phyloP scores from a whole-genome alignment of 2,329 filamentous ascomycete species.

The Zymoseptoria passerinii region DNA sequence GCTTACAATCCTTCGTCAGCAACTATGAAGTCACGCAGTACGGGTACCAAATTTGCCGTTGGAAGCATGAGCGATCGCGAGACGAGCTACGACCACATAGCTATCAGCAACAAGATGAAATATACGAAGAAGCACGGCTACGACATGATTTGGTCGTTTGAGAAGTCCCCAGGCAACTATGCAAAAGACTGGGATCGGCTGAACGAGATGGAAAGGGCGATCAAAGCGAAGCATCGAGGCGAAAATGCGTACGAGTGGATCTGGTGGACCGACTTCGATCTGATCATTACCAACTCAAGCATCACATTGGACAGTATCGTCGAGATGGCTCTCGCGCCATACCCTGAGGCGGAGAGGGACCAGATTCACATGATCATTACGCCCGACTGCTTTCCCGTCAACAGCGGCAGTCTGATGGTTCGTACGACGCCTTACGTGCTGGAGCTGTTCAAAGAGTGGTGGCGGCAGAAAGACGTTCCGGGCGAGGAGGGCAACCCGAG shows the following conservation, averaged over 20 bases:
- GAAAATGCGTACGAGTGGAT: conserved; percentile 32
- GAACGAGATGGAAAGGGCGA: conserved; percentile 4
- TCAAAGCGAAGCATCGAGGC: conserved; percentile 27
- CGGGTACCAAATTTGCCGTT: not conserved
- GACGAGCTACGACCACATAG: conserved; percentile 3
- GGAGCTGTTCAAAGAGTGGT: conserved; percentile 27
- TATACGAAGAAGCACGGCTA: conserved; percentile 34
- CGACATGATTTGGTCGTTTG: conserved; percentile 34
- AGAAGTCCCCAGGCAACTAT: conserved; percentile 26
- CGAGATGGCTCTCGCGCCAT: conserved; percentile 23
- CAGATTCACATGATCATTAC: conserved; percentile 33
- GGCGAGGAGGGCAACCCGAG: conserved; percentile 13
- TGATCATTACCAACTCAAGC: conserved; percentile 33
- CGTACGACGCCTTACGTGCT: conserved; percentile 28
- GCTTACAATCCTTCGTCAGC: not conserved
- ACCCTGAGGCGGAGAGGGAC: conserved; percentile 21
- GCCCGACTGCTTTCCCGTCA: conserved; percentile 31
- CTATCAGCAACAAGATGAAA: conserved; percentile 4
- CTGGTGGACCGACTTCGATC: conserved; percentile 38
- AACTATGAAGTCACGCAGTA: not conserved
- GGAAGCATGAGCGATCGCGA: conserved; percentile 2
- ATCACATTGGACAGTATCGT: conserved; percentile 32
- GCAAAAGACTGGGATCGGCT: conserved; percentile 31
- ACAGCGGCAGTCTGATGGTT: conserved; percentile 33
- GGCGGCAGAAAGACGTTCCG: conserved; percentile 13